phyloP scores from a whole-genome alignment of 305 asterid genomes.

The Fraxinus albicans region DNA sequence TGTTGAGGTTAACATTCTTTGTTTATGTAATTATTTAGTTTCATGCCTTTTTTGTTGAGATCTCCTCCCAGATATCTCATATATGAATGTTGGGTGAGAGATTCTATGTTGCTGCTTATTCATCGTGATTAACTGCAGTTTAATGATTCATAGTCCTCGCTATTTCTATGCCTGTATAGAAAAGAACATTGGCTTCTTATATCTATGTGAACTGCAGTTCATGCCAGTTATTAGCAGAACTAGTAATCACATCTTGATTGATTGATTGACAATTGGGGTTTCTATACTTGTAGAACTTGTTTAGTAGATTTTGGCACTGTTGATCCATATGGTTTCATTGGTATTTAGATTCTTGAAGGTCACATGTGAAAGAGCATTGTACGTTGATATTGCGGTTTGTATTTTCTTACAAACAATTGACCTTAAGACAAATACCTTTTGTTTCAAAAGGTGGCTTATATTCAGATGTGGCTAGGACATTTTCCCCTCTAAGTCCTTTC shows the following conservation, averaged over 20 bases:
- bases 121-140: background rate
- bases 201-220: background rate
- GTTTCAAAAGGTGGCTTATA: background rate
- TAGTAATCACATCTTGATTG: background rate
- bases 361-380: background rate
- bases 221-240: background rate
- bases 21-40: conserved; percentile 11
- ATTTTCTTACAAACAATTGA: background rate
- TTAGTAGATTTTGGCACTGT: background rate
- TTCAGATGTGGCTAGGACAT: background rate
- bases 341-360: background rate
- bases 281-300: background rate
- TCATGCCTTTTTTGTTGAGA: background rate
- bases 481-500: background rate
- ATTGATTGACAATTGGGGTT: background rate
- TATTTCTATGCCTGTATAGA: background rate
- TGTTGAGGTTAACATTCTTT: conserved; percentile 66
- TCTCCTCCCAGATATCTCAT: background rate
- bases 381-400: background rate
- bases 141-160: background rate
- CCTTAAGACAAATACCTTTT: background rate
- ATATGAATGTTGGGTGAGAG: background rate
- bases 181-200: background rate
- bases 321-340: background rate
- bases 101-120: conserved; percentile 6